Base-by-base conservation (phyloP, 768 basidiomycete species). In the Pisolithus orientalis region DNA sequence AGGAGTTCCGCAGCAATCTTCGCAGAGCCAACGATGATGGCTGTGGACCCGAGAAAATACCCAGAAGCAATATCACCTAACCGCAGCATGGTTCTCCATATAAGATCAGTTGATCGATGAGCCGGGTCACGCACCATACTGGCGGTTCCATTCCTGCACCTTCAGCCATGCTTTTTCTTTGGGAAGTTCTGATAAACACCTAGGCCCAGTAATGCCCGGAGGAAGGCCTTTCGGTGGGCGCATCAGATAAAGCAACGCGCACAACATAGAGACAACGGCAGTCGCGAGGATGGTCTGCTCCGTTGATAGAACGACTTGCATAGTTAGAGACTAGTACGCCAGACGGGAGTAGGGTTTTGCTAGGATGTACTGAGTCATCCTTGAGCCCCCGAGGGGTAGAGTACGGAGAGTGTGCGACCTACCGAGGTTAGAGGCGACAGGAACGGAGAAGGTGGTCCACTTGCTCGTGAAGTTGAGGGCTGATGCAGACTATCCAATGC, bases 11-110 rank as follows among this genome's bases (percentile, higher is more conserved):
- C 57, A 7, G 73, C 68, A 5, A 70, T 71, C 38, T 66, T 59
- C 5, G 71, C 68, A 14, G 77, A 72, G 49, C 76, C 76, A 6
- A 80, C 58, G 38, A 78, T 51, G 17, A 78, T 63, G 39, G 78
- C 62, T 6, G 73, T 71, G 53, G 75, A 52, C 40, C 57, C 55
- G 4, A 57, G 49, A 4, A 59, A 3, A 17, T 51, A 54, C 9
- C 31, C 29, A 31, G 55, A 60, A 4, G 55, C 53, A 40, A 60
- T 51, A 37, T 61, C 57, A 46, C 56, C 58, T 62, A 38, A 32
- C 3, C 24, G 13, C 11, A 27, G n/a, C 6, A 47, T 24, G n/a
- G n/a, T 29, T n/a, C 11, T 49, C 21, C 42, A 39, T 14, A 34
- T 6, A n/a, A 14, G 1, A 54, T 29, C 8, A n/a, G 24, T 4